A percentile compares a stretch with the other conserved stretches of the same genome.
These are phyloP conservation scores for Aureobasidium sp. DNA, from an alignment of 2,329 filamentous ascomycete genomes.

Conservation along the genomic window DNA sequence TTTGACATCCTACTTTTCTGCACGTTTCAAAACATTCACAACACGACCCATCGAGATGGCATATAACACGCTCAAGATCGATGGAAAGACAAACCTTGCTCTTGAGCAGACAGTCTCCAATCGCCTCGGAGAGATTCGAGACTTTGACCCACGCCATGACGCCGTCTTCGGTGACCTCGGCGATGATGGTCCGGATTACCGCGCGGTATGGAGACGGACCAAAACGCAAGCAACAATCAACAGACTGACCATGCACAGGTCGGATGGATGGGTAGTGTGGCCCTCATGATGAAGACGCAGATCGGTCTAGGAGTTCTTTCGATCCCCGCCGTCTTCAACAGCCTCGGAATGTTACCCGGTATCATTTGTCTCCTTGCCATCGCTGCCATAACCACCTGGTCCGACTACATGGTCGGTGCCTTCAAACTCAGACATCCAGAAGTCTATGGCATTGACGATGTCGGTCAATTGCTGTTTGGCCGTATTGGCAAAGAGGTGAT, in stretches of 20 bases:
- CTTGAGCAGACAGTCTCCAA: not conserved
- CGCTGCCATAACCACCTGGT: slow-evolving; percentile 43
- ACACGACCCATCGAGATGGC: not conserved
- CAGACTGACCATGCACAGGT: slow-evolving; percentile 24
- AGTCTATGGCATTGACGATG: slow-evolving; percentile 53
- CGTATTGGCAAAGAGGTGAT: slow-evolving; percentile 46
- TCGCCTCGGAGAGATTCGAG: not conserved
- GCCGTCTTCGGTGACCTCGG: not conserved
- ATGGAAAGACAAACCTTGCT: not conserved
- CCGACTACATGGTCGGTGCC: slow-evolving; percentile 42
- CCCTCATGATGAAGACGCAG: slow-evolving; percentile 42
- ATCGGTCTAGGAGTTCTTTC: slow-evolving; percentile 45
- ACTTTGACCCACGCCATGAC: not conserved
- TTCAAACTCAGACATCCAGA: slow-evolving; percentile 50
- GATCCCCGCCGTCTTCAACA: slow-evolving; percentile 41
- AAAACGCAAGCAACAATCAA: not conserved
- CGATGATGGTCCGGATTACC: not conserved
- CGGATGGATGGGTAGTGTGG: slow-evolving; percentile 39
- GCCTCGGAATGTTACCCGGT: slow-evolving; percentile 44
- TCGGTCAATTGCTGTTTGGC: slow-evolving; percentile 49
- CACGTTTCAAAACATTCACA: not conserved
- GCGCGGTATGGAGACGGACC: not conserved
- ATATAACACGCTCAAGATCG: not conserved
- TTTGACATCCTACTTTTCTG: not conserved
- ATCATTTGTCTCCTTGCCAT: slow-evolving; percentile 38